Base-by-base conservation (phyloP, 257 asterid species). In the Scutellaria minor region DNA sequence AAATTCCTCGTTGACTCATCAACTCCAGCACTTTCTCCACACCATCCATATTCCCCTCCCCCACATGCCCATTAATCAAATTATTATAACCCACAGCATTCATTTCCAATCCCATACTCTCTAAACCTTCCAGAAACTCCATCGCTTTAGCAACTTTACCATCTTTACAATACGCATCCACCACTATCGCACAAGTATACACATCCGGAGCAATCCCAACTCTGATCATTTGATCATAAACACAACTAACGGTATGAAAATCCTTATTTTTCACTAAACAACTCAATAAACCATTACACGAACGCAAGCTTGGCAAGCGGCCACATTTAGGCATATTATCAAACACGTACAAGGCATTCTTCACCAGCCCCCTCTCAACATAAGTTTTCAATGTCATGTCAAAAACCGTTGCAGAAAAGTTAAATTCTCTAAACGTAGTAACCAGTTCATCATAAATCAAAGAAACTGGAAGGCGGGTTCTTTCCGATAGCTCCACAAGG, bases 311-410 rank as follows among this genome's bases (percentile, higher is more conserved):
- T 5, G 96, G 99, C 74, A 75, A 15, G 24, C 89, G 79, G 52
- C 98, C 98, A 15, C 91, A 82, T 57, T 83, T 77, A 46, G 81
- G 85, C 99, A 95, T 85, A 77, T 90, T 86, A 78, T 95, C 99
- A 72, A 92, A 95, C 95, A 92, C 67, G 66, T 88, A 86, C 52
- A 92, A 27, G 57, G 98, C 98, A 75, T 88, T 70, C 65, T 76
- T 85, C 27, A 83, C 60, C 87, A 87, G 74, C 69, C 96, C 91
- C 60, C 78, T 90, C 74, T 90, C 89, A 0, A 86, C 87, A 61
- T 75, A 92, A 6, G 78, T 66, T 48, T 83, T 90, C 50, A 90
- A 64, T 60, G 86, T 51, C 83, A 95, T 90, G 83, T 95, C 98
- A 71, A 95, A 92, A 67, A 95, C 96, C 18, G 85, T 77, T 0